Evolutionary conservation across 2,329 filamentous ascomycete genomes (phyloP).

Genomic region (Calonectria hongkongensis): DNA sequence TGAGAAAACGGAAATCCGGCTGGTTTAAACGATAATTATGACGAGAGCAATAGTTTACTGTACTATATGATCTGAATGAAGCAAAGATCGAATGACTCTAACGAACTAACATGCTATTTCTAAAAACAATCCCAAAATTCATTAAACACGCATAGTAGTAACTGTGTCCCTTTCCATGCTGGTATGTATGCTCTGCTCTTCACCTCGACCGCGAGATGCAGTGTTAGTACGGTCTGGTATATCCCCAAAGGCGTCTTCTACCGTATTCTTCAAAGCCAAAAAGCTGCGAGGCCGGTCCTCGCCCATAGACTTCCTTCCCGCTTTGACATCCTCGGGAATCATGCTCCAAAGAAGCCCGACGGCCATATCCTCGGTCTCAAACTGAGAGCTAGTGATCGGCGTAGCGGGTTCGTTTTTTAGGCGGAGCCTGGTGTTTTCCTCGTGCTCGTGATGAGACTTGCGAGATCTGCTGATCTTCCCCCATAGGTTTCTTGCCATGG

Average conservation of each 20-base stretch:
- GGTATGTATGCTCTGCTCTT: neutral
- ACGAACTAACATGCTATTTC: too few relatives aligned
- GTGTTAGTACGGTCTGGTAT: neutral
- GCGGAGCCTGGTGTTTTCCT: neutral
- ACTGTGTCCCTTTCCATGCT: neutral
- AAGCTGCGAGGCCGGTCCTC: neutral
- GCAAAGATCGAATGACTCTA: too few relatives aligned
- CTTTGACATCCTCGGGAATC: neutral
- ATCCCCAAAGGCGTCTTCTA: neutral
- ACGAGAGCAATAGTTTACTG: too few relatives aligned
- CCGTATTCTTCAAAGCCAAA: neutral
- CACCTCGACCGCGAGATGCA: neutral
- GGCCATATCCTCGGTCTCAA: neutral
- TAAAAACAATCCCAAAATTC: too few relatives aligned
- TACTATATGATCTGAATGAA: too few relatives aligned
- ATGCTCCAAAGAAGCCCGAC: conserved; percentile 1
- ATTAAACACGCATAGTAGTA: too few relatives aligned
- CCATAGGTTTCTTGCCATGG: neutral
- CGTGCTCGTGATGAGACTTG: neutral
- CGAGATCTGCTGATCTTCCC: neutral
- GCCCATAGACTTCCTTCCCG: neutral
- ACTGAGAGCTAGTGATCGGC: neutral
- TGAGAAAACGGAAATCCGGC: neutral
- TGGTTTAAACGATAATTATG: neutral
- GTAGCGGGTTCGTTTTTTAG: neutral